A percentile compares a stretch with the other conserved stretches of the same genome.
phyloP scores from a whole-genome alignment of 2,329 filamentous ascomycete genomes.

The Fusarium pseudoanthophilum region DNA sequence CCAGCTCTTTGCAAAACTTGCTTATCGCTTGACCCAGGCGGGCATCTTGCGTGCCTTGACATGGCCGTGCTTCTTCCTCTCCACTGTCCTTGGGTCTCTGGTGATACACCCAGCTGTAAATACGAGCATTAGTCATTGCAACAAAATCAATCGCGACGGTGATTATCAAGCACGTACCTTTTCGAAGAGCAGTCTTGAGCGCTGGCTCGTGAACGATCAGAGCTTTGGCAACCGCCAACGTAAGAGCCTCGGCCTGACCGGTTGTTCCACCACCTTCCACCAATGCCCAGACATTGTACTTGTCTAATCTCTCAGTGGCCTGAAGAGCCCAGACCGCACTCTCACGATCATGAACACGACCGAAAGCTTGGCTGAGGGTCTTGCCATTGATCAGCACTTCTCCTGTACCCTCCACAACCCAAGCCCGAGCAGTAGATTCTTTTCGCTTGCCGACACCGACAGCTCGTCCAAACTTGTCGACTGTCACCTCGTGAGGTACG shows the following conservation, averaged over 20 bases:
- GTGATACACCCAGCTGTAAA: slow-evolving; percentile 87
- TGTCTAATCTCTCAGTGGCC: slow-evolving; percentile 83
- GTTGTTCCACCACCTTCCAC: slow-evolving; percentile 90
- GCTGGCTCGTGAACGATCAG: slow-evolving; percentile 91
- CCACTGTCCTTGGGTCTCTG: slow-evolving; percentile 88
- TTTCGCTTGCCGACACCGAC: slow-evolving; percentile 88
- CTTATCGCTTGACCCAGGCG: slow-evolving; percentile 90
- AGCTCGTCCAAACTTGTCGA: slow-evolving; percentile 83
- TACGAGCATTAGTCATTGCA: slow-evolving; percentile 54
- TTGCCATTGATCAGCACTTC: slow-evolving; percentile 92
- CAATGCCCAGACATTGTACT: slow-evolving; percentile 95
- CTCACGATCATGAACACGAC: slow-evolving; percentile 90
- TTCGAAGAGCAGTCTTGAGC: slow-evolving; percentile 85
- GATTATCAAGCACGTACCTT: slow-evolving; percentile 71
- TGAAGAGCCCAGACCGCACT: slow-evolving; percentile 93
- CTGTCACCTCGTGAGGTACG: slow-evolving; percentile 67
- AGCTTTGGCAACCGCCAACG: slow-evolving; percentile 87
- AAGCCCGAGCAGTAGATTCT: slow-evolving; percentile 84
- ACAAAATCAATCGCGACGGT: slow-evolving; percentile 13
- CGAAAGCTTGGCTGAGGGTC: slow-evolving; percentile 83
- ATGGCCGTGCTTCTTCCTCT: slow-evolving; percentile 97
- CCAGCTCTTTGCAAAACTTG: slow-evolving; percentile 13
- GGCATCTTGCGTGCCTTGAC: slow-evolving; percentile 98
- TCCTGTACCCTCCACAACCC: slow-evolving; percentile 91
- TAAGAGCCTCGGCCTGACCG: slow-evolving; percentile 94